Evolutionary conservation across 768 basidiomycete species (phyloP), one percentile per base, ranked within the genome.

Genomic region (Phanerochaete carnosa): DNA sequence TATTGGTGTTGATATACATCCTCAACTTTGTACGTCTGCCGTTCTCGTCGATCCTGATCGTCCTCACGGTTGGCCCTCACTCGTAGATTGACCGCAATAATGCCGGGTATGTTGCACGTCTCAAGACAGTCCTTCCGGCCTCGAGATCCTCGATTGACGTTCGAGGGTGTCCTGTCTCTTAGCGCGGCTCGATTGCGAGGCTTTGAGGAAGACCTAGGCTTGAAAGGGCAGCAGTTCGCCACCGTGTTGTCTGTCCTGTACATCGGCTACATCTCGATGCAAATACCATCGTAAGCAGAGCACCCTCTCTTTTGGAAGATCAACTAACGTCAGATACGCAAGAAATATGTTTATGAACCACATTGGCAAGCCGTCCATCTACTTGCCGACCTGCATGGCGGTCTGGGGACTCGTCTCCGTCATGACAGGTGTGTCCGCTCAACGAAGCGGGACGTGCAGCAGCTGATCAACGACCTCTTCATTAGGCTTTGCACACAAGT

Each of bases 181-280:
- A 26, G 90, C 35, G 89, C 88, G 19, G 90, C 89, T 26, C 80
- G 90, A 50, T 75, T 90, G 45, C 80, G 83, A 28, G 90, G 90
- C 0, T 89, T 92, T 58, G 86, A 89, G 68, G 76, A 79, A 56
- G 89, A 91, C 71, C 75, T 92, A 37, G 75, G 80, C 37, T 75
- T 92, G 13, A 72, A 81, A 63, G 88, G 84, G n/a, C 73, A 78
- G 53, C 79, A 92, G 64, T 92, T 90, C 65, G 81, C 85, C 6
- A 85, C 88, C 0, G 72, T 91, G 13, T 71, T 92, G 37, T 86
- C 86, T 16, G 81, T 88, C 49, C 77, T 89, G 33, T 89, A 88
- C 63, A 75, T 88, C 26, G 88, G 88, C 15, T 91, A 91, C 66
- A 88, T 88, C 61, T 73, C 89, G 43, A 90, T 90, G 89, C 90